Base-by-base conservation (phyloP, 345 rosid genomes). In the Camelina laxa region DNA sequence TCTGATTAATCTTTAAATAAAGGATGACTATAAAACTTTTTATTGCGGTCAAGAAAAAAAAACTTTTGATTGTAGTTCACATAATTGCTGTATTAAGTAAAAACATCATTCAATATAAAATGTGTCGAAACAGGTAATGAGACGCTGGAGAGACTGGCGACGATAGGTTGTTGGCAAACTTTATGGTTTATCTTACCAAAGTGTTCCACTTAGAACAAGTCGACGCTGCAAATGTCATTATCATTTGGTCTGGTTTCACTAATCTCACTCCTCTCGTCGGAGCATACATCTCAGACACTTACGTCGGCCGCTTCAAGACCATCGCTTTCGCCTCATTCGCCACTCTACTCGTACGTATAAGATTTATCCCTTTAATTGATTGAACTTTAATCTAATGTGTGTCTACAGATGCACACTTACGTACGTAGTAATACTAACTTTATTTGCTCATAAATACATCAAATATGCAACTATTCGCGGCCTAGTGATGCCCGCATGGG, bases 101-200 rank as follows among this genome's bases (percentile, higher is more conserved):
- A 27, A 27, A 27, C 30, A 27, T 27, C 14, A 39, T 39, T 39
- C 12, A 10, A 39, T 39, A 39, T 11, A 11, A 10, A 11, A 39
- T 39, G 1, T 39, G 14, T 39, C 14, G 42, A 60, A 61, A 44
- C 69, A 90, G 96, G 86, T 51, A 92, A 92, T 74, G 91, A 86
- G 69, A 85, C 92, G 12, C 80, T 92, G 33, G 98, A 90, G 88
- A 87, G 92, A 77, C 58, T 88, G 22, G 98, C 90, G 12, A 75
- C 95, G 1, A 80, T 83, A 65, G 85, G 13, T 45, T 92, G 59
- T 50, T 82, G 49, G 79, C 87, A 41, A 90, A 87, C 70, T 76
- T 92, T 53, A 81, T 85, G 75, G 88, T 90, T 65, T 92, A 92
- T 79, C 74, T 90, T 54, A 65, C 84, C n/a, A 83, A 53, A 31